A percentile compares a stretch with the other conserved stretches of the same genome.
phyloP scores from a whole-genome alignment of 805 yeast species.

The Wickerhamomyces ciferrii region DNA sequence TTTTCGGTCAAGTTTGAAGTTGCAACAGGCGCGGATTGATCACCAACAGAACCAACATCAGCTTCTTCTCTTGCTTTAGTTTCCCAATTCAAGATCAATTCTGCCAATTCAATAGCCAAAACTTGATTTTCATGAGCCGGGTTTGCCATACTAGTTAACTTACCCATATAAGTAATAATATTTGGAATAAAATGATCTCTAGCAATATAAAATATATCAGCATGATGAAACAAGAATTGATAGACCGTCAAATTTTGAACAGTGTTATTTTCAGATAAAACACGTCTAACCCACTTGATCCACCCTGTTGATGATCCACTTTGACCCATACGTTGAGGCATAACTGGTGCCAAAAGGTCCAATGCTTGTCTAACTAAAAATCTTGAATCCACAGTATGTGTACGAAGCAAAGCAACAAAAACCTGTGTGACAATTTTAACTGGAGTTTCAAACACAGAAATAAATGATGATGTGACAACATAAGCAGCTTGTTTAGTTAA shows the following conservation, averaged over 20 bases:
- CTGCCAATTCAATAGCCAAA: conserved; percentile 86
- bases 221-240: conserved; percentile 82
- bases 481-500: conserved; percentile 91
- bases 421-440: conserved; percentile 85
- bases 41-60: conserved; percentile 5
- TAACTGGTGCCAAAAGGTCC: conserved; percentile 82
- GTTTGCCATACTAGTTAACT: conserved; percentile 71
- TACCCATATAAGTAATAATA: conserved; percentile 89
- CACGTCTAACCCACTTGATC: conserved; percentile 94
- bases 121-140: conserved; percentile 78
- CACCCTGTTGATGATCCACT: conserved; percentile 52
- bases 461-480: conserved; percentile 80
- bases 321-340: conserved; percentile 58
- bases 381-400: conserved; percentile 82
- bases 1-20: conserved; percentile 25
- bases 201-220: conserved; percentile 78
- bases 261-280: conserved; percentile 83
- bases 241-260: conserved; percentile 83
- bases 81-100: conserved; percentile 84
- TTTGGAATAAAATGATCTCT: conserved; percentile 87
- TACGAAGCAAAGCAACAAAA: conserved; percentile 81
- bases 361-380: conserved; percentile 81
- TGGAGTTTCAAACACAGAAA: conserved; percentile 84
- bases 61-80: conserved; percentile 32
- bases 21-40: conserved; percentile 21